phyloP scores from a whole-genome alignment of 441 rosid genomes.

The Isatis lusitanica region DNA sequence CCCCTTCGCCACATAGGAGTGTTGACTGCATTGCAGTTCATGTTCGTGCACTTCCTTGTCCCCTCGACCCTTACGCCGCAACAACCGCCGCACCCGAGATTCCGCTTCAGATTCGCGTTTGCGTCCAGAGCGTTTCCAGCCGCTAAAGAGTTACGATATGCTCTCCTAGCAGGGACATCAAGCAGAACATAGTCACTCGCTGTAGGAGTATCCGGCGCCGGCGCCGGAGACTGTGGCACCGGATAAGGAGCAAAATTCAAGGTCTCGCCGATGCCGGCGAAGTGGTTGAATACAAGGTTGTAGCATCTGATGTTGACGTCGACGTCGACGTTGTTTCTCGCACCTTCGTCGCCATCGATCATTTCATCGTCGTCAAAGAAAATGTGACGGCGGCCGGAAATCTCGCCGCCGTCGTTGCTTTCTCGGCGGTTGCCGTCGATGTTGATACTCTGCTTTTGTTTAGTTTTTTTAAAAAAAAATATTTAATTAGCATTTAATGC shows the following conservation, averaged over 20 bases:
- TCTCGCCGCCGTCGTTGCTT: constrained; percentile 11
- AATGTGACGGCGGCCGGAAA: not conserved
- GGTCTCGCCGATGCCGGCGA: constrained; percentile 24
- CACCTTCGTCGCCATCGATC: not conserved
- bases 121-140: not conserved
- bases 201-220: not conserved
- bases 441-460: constrained; percentile 12
- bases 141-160: not conserved
- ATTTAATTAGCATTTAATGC: not conserved
- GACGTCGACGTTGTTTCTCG: not conserved
- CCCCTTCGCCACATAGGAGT: constrained; percentile 44
- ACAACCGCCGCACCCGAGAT: not conserved
- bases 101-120: not conserved
- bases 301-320: constrained; percentile 26
- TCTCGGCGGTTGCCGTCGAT: not conserved
- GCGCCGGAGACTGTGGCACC: not conserved
- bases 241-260: constrained; percentile 18
- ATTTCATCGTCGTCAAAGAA: not conserved
- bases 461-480: not conserved
- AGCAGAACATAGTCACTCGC: constrained; percentile 22
- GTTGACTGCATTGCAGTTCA: constrained; percentile 16
- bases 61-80: not conserved
- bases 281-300: constrained; percentile 1
- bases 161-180: constrained; percentile 32
- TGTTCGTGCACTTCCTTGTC: constrained; percentile 18